A percentile compares a stretch with the other conserved stretches of the same genome.
Conservation (phyloP, 768 basidiomycete species). For the Crucibulum laeve region DNA sequence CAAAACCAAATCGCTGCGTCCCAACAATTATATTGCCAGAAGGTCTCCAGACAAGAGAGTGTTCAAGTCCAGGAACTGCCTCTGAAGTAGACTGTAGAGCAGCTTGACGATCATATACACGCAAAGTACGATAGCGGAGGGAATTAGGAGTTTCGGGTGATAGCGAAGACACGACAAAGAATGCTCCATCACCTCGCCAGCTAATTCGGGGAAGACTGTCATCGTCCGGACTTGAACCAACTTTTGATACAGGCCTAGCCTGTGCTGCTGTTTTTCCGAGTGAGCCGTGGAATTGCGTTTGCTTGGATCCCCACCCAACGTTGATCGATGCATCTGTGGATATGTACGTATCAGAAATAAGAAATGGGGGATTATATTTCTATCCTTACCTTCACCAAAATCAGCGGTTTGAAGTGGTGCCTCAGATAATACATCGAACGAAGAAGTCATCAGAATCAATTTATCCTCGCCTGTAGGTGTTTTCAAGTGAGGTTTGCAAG, state of each 20-base stretch:
- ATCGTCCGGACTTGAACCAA: conserved; percentile 65
- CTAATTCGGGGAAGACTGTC: conserved; percentile 69
- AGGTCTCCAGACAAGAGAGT: conserved; percentile 78
- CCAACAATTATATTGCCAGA: conserved; percentile 81
- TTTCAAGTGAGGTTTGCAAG: background rate
- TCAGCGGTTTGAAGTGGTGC: conserved; percentile 63
- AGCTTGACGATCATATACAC: conserved; percentile 75
- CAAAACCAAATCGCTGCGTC: conserved; percentile 78
- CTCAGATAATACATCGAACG: conserved; percentile 88
- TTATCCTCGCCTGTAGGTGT: conserved; percentile 57
- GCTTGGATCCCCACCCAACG: conserved; percentile 96
- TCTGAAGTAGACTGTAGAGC: conserved; percentile 83
- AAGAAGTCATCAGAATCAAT: conserved; percentile 82
- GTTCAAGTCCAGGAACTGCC: conserved; percentile 77
- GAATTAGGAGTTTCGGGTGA: conserved; percentile 33
- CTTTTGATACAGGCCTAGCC: conserved; percentile 31
- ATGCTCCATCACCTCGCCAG: conserved; percentile 93
- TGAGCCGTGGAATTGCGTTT: conserved; percentile 97
- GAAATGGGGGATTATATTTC: background rate
- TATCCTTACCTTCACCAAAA: conserved; percentile 80
- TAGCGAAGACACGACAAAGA: conserved; percentile 80
- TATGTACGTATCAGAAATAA: background rate
- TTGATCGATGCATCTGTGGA: conserved; percentile 81
- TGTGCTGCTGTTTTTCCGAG: conserved; percentile 82
- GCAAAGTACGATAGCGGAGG: conserved; percentile 49